phyloP scores from a whole-genome alignment of 2,329 filamentous ascomycete genomes.

The Drechslerella coelobrocha region DNA sequence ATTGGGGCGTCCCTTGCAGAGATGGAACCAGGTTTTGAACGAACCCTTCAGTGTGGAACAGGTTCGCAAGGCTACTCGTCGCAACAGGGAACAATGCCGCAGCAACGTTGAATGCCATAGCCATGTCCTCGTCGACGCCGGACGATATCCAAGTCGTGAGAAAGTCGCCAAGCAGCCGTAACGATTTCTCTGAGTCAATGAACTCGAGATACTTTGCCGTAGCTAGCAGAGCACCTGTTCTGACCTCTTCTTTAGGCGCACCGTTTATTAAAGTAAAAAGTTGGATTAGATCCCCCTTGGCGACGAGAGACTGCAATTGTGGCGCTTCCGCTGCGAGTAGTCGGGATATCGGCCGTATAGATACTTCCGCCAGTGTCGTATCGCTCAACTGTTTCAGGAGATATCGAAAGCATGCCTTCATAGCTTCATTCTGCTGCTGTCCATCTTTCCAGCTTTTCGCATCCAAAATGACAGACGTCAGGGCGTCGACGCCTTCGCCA shows the following conservation, averaged over 20 bases:
- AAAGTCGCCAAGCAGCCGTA: slow-evolving; percentile 53
- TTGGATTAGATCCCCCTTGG: slow-evolving; percentile 51
- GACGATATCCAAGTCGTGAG: slow-evolving; percentile 74
- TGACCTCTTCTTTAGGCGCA: slow-evolving; percentile 49
- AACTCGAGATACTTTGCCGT: slow-evolving; percentile 53
- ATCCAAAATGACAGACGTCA: slow-evolving; percentile 52
- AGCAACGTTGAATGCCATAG: slow-evolving; percentile 91
- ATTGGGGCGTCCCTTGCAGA: slow-evolving; percentile 67
- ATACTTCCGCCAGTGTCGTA: slow-evolving; percentile 16
- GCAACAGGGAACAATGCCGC: slow-evolving; percentile 84
- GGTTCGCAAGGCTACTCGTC: slow-evolving; percentile 61
- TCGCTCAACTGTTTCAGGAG: slow-evolving; percentile 46
- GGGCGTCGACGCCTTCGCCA: slow-evolving; percentile 50
- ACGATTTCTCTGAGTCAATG: slow-evolving; percentile 47
- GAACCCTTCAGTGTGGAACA: slow-evolving; percentile 91
- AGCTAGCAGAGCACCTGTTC: slow-evolving; percentile 54
- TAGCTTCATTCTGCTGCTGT: slow-evolving; percentile 34
- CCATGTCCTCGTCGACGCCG: slow-evolving; percentile 84
- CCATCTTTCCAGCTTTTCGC: slow-evolving; percentile 48
- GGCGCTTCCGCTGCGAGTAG: slow-evolving; percentile 51
- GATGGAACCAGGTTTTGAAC: slow-evolving; percentile 76
- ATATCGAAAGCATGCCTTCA: slow-evolving; percentile 52
- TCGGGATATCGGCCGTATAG: slow-evolving; percentile 52
- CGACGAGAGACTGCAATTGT: slow-evolving; percentile 50
- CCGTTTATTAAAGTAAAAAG: slow-evolving; percentile 51